Percentiles rank a stretch among this genome's conserved stretches.
phyloP scores from a whole-genome alignment of 495 filamentous ascomycete genomes.

The Penicillium longicatenatum region DNA sequence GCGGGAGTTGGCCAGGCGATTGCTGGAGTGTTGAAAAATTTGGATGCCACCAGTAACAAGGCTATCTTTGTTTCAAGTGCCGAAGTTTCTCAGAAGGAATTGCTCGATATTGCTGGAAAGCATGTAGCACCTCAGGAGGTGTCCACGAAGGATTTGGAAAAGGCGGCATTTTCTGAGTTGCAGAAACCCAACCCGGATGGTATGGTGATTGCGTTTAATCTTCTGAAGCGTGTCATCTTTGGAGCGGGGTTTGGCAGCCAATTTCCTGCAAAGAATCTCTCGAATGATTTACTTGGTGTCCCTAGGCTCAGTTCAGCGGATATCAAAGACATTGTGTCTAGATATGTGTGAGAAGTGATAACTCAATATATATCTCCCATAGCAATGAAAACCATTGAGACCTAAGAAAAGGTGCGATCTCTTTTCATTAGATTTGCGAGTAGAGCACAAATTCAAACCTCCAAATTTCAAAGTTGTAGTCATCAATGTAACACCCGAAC shows the following conservation, averaged over 20 bases:
- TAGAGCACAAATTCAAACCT: too few species aligned
- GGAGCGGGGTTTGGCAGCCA: constrained; percentile 47
- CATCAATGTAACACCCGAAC: too few species aligned
- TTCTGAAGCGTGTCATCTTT: constrained; percentile 41
- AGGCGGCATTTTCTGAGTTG: constrained; percentile 42
- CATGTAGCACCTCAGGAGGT: constrained; percentile 43
- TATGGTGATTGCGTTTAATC: constrained; percentile 41
- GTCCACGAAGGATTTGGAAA: constrained; percentile 43
- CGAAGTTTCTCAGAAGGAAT: constrained; percentile 18
- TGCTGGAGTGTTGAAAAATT: constrained; percentile 48
- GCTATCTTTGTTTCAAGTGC: constrained; percentile 52
- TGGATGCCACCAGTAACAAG: constrained; percentile 55
- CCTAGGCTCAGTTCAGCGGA: too few species aligned
- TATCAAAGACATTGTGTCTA: too few species aligned
- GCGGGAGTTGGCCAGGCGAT: constrained; percentile 48
- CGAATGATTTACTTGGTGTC: constrained; percentile 45
- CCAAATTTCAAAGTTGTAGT: too few species aligned
- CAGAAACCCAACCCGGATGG: constrained; percentile 28
- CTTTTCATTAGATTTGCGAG: too few species aligned
- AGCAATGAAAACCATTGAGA: too few species aligned
- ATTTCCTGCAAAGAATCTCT: constrained; percentile 25
- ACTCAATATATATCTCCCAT: too few species aligned
- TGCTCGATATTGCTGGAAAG: constrained; percentile 44
- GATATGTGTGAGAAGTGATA: too few species aligned
- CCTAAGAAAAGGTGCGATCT: too few species aligned